phyloP scores from a whole-genome alignment of 768 basidiomycete genomes.

The Amanita pallidorosea region DNA sequence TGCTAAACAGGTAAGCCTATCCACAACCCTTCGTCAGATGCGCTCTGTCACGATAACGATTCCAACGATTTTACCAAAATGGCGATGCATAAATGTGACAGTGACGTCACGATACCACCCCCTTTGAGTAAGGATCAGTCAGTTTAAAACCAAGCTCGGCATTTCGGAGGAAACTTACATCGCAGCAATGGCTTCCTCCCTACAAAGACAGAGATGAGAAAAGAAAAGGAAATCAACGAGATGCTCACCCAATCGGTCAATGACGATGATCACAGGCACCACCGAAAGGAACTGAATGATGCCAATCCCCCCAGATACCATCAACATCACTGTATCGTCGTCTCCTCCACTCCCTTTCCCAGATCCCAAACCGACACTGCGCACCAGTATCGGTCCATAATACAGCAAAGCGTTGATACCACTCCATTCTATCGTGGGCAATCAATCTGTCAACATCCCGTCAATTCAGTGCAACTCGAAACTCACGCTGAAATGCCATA shows the following conservation, averaged over 20 bases:
- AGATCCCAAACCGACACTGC: conserved; percentile 42
- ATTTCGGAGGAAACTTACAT: conserved; percentile 14
- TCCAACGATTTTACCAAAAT: conserved; percentile 34
- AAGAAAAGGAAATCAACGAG: background rate
- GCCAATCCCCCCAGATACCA: conserved; percentile 73
- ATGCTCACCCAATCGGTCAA: conserved; percentile 50
- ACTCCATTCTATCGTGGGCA: conserved; percentile 85
- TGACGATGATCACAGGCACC: conserved; percentile 58
- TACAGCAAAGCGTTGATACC: conserved; percentile 81
- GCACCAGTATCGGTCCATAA: conserved; percentile 68
- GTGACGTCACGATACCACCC: conserved; percentile 55
- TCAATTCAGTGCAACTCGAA: too few relatives aligned
- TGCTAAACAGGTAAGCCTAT: conserved; percentile 38
- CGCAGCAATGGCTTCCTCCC: conserved; percentile 59
- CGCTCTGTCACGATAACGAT: background rate
- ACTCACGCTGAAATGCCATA: conserved; percentile 78
- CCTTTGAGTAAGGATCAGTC: conserved; percentile 12
- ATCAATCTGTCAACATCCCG: too few relatives aligned
- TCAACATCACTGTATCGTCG: conserved; percentile 38
- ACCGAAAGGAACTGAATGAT: conserved; percentile 72
- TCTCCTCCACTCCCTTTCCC: conserved; percentile 16
- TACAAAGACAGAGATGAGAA: conserved; percentile 10
- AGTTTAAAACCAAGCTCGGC: too few relatives aligned
- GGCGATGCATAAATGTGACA: conserved; percentile 56
- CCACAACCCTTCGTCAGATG: background rate